Percentiles rank a stretch among this genome's conserved stretches.
phyloP scores from a whole-genome alignment of 2,329 filamentous ascomycete species.

The Cucurbitaria berberidis region DNA sequence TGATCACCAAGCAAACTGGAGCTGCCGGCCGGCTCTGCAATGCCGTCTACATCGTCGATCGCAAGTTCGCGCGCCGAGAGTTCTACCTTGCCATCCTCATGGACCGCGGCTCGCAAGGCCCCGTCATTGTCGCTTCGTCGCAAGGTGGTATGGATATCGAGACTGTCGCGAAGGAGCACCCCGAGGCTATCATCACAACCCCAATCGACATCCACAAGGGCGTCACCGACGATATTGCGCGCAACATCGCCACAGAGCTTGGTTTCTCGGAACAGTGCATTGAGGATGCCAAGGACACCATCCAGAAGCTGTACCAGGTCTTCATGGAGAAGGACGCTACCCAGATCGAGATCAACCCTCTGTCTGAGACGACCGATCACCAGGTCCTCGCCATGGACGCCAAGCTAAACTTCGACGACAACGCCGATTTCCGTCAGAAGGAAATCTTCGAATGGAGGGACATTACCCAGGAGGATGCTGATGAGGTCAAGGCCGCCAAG shows the following conservation, averaged over 20 bases:
- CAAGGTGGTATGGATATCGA: constrained; percentile 99
- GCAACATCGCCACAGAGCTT: constrained; percentile 85
- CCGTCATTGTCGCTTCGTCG: constrained; percentile 96
- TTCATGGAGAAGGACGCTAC: constrained; percentile 98
- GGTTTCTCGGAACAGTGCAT: constrained; percentile 98
- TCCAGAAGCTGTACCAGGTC: constrained; percentile 98
- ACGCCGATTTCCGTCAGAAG: constrained; percentile 97
- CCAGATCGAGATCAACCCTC: constrained; percentile 99
- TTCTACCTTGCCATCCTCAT: constrained; percentile 99
- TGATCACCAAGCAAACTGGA: constrained; percentile 99
- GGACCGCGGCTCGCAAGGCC: constrained; percentile 89
- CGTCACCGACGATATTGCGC: constrained; percentile 94
- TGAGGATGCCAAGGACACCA: constrained; percentile 91
- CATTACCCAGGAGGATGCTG: constrained; percentile 91
- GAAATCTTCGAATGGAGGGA: constrained; percentile 95
- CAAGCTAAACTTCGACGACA: constrained; percentile 98
- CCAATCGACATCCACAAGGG: constrained; percentile 92
- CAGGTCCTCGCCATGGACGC: constrained; percentile 99
- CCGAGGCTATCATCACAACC: constrained; percentile 93
- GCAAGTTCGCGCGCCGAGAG: constrained; percentile 98
- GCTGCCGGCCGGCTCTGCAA: constrained; percentile 92
- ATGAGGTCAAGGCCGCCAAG: constrained; percentile 96
- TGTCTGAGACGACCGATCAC: constrained; percentile 98
- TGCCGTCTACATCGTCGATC: constrained; percentile 98
- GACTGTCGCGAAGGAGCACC: constrained; percentile 96